Evolutionary conservation across 306 rosid genomes (phyloP).

Genomic region (Quercus bicolor): DNA sequence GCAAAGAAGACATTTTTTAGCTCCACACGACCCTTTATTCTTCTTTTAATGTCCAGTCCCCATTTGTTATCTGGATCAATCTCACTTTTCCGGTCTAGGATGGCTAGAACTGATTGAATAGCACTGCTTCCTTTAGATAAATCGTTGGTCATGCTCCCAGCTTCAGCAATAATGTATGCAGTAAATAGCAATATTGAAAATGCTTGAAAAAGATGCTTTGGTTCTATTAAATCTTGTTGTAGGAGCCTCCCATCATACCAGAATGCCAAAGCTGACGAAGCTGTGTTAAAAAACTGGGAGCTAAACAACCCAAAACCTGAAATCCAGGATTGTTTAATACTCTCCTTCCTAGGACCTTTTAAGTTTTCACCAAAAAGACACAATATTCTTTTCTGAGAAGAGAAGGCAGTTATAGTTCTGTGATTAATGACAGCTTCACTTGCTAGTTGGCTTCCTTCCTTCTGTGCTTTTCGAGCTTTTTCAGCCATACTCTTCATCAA

Average conservation of each 20-base stretch:
- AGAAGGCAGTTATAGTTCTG: constrained; percentile 77
- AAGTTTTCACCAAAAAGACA: constrained; percentile 61
- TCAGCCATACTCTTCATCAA: constrained; percentile 74
- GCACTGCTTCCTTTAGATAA: constrained; percentile 77
- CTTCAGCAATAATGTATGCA: constrained; percentile 79
- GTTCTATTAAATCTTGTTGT: constrained; percentile 30
- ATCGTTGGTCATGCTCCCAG: constrained; percentile 94
- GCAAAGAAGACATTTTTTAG: constrained; percentile 65
- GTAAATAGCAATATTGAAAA: constrained; percentile 71
- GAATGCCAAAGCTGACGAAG: constrained; percentile 74
- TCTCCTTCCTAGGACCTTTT: constrained; percentile 62
- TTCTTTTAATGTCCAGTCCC: constrained; percentile 48
- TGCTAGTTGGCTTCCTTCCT: constrained; percentile 85
- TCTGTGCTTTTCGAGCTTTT: constrained; percentile 69
- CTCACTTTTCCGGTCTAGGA: constrained; percentile 68
- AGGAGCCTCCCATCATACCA: constrained; percentile 91
- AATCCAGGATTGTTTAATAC: constrained; percentile 78
- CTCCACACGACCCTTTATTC: constrained; percentile 58
- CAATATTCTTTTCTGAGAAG: constrained; percentile 75
- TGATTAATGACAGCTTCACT: constrained; percentile 88
- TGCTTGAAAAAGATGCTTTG: constrained; percentile 77
- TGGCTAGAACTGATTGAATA: constrained; percentile 62
- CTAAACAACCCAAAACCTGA: constrained; percentile 80
- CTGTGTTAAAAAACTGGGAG: constrained; percentile 79
- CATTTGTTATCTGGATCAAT: constrained; percentile 60